These are phyloP conservation scores for Hymenoscyphus linearis DNA, from an alignment of 2,329 filamentous ascomycete species.

Conservation along the genomic window DNA sequence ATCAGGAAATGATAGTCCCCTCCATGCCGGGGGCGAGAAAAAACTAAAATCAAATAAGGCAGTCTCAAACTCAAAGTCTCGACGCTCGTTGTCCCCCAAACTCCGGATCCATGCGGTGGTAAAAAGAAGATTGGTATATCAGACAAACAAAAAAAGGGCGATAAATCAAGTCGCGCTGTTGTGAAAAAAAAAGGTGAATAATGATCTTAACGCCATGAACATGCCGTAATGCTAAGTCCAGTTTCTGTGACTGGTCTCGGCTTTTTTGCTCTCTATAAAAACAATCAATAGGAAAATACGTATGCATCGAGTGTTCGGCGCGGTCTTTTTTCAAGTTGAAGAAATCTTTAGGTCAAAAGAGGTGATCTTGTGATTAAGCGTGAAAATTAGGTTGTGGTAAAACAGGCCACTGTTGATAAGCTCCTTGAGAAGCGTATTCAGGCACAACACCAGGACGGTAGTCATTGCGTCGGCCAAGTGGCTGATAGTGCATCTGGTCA, in stretches of 20 bases:
- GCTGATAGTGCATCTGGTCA: conserved; percentile 75
- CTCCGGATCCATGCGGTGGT: neutral
- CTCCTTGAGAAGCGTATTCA: conserved; percentile 38
- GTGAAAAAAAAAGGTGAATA: neutral
- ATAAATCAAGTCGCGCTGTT: neutral
- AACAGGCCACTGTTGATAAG: conserved; percentile 26
- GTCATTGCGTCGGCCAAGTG: conserved; percentile 63
- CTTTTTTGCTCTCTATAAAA: neutral
- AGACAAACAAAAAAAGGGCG: neutral
- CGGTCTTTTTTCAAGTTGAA: neutral
- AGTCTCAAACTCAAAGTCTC: neutral
- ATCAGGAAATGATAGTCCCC: neutral
- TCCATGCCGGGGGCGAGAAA: neutral
- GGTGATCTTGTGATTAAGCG: conserved; percentile 18
- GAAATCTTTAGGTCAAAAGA: neutral
- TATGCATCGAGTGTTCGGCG: neutral
- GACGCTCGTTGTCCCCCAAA: neutral
- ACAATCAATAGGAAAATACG: neutral
- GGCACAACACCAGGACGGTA: conserved; percentile 68
- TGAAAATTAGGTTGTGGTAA: conserved; percentile 33
- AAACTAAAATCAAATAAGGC: neutral
- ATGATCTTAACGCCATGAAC: neutral
- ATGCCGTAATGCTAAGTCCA: neutral
- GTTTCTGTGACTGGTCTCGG: neutral
- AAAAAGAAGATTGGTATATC: neutral